Conservation (phyloP, 257 asterid species). For the Nicotiana sylvestris region DNA sequence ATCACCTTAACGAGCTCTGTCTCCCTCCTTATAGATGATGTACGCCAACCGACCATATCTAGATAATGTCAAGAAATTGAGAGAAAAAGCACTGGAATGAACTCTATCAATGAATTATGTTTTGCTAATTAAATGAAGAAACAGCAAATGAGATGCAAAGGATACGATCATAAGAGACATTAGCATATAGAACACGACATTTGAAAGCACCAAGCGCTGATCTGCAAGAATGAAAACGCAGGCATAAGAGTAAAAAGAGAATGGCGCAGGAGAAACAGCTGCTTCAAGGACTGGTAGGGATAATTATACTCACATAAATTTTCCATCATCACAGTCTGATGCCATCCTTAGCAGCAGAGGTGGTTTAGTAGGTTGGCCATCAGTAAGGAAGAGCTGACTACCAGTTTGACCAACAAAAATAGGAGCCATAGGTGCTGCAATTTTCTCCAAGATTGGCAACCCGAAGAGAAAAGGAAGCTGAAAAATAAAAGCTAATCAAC, state of each 20-base stretch:
- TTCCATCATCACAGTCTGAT: conserved; percentile 77
- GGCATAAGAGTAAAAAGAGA: conserved; percentile 10
- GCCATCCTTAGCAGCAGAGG: conserved; percentile 85
- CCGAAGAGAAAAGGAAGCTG: conserved; percentile 97
- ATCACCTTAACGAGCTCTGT: conserved; percentile 73
- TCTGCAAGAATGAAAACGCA: conserved; percentile 43
- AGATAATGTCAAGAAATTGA: conserved; percentile 38
- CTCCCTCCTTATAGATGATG: conserved; percentile 88
- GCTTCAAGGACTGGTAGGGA: conserved; percentile 8
- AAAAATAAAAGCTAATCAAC: conserved; percentile 36
- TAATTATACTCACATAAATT: conserved; percentile 57
- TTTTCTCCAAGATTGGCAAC: conserved; percentile 75
- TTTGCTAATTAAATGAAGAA: background rate
- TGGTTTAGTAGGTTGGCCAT: conserved; percentile 36
- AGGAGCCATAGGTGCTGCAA: conserved; percentile 50
- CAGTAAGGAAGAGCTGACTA: conserved; percentile 73
- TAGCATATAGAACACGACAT: conserved; percentile 77
- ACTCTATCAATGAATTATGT: background rate
- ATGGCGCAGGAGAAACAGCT: conserved; percentile 12
- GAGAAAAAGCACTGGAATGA: conserved; percentile 5
- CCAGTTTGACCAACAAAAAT: conserved; percentile 67
- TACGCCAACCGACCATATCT: conserved; percentile 99
- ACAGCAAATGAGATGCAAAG: conserved; percentile 18
- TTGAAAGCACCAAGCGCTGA: conserved; percentile 82
- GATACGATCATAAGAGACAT: conserved; percentile 83